These are phyloP conservation scores for Fusarium begoniae DNA, from an alignment of 2,329 filamentous ascomycete species.

Conservation along the genomic window DNA sequence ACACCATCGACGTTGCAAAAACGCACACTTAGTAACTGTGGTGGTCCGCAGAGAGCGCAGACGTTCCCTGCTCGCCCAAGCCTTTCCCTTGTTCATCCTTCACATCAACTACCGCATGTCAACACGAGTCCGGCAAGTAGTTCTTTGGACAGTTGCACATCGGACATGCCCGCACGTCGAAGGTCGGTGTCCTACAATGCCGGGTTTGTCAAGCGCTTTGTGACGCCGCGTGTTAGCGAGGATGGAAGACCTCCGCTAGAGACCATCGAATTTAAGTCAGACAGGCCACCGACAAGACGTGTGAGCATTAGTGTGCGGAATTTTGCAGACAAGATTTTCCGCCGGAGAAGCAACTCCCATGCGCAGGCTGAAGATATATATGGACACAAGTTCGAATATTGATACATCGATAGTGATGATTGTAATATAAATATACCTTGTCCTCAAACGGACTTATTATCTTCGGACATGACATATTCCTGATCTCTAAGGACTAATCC, in stretches of 20 bases:
- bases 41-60: constrained; percentile 30
- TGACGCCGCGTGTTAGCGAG: constrained; percentile 37
- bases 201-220: constrained; percentile 39
- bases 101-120: constrained; percentile 19
- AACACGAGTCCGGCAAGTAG: constrained; percentile 33
- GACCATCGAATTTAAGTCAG: constrained; percentile 29
- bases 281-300: constrained; percentile 39
- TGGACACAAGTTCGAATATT: constrained; percentile 39
- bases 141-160: constrained; percentile 21
- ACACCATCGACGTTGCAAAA: constrained; percentile 39
- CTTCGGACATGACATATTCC: neutral
- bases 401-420: constrained; percentile 25
- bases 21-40: constrained; percentile 35
- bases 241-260: constrained; percentile 38
- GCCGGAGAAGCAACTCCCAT: constrained; percentile 42
- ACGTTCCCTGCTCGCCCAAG: constrained; percentile 32
- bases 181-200: constrained; percentile 40
- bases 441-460: constrained; percentile 5
- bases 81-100: constrained; percentile 24
- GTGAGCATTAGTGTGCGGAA: constrained; percentile 42
- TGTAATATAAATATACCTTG: constrained; percentile 36
- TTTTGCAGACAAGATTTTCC: constrained; percentile 44
- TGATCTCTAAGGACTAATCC: neutral
- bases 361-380: constrained; percentile 39
- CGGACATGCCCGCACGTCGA: constrained; percentile 34